phyloP scores from a whole-genome alignment of 176 grass and related monocot species.

The Puccinellia tenuiflora region DNA sequence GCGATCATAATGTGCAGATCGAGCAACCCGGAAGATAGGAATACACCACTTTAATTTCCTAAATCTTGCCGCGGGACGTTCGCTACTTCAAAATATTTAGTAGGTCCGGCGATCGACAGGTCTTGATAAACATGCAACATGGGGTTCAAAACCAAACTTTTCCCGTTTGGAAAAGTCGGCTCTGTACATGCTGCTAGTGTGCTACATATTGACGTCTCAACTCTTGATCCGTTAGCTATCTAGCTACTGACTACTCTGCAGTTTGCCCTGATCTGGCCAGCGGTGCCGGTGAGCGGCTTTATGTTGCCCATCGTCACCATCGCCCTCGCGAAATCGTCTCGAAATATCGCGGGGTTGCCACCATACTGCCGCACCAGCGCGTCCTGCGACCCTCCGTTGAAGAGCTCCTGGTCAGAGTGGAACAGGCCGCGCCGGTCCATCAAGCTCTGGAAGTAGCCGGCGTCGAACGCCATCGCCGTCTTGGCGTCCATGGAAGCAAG shows the following conservation, averaged over 20 bases:
- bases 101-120: too few species aligned
- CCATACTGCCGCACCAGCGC: constrained; percentile 14
- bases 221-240: not conserved
- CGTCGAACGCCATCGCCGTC: constrained; percentile 40
- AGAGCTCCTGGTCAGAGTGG: constrained; percentile 68
- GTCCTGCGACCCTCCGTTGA: constrained; percentile 42
- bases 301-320: constrained; percentile 32
- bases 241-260: constrained; percentile 30
- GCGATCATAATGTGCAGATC: too few species aligned
- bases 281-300: constrained; percentile 8
- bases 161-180: too few species aligned
- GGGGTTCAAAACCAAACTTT: too few species aligned
- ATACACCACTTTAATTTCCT: too few species aligned
- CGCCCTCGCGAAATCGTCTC: constrained; percentile 5
- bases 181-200: too few species aligned
- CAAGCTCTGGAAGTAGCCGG: constrained; percentile 28
- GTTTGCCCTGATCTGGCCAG: constrained; percentile 26
- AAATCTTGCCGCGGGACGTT: too few species aligned
- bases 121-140: too few species aligned
- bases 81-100: too few species aligned
- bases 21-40: too few species aligned
- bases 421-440: constrained; percentile 18
- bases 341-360: not conserved
- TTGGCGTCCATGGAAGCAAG: constrained; percentile 33
- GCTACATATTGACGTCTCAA: too few species aligned